Base-by-base conservation (phyloP, 352 stramenopile species). In the Hyaloperonospora brassicae region DNA sequence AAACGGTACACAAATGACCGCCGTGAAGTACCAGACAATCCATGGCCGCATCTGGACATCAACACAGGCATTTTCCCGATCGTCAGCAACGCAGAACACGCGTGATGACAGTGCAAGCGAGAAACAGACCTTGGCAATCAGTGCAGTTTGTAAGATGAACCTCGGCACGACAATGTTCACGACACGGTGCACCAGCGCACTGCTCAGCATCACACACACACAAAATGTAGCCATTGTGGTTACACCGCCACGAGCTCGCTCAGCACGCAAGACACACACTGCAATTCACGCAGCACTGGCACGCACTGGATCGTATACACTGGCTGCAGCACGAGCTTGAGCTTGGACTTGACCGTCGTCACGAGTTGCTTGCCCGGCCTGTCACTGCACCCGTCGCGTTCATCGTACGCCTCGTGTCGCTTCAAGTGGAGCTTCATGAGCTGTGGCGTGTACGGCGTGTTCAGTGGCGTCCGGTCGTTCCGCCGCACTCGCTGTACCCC, bases 371-470 rank as follows among this genome's bases (percentile, higher is more conserved):
- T 66, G 14, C 59, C 55, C 9, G 59, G 60, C 4, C 51, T 47
- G 23, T 67, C 67, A 4, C 43, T 52, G 44, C 62, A 66, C 35
- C 72, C 64, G 27, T 66, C 60, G 3, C 60, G 52, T 50, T 78
- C 53, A 10, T 76, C 59, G 51, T 82, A 73, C 43, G 82, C 77
- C 39, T 84, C 76, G 44, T 89, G 78, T 14, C 66, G 65, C 44
- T 71, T 72, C 41, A 91, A 53, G 30, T 91, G 81, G 41, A 91
- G 57, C 61, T 89, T 89, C 60, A 89, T 80, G n/a, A 91, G 70
- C 42, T 88, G 77, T 34, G 81, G 81, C n/a, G 81, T 91, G 57
- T 86, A 91, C 48, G 81, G 81, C 46, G 81, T 91, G 53, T 91
- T 91, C 6, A 91, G 62, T 45, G 81, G 81, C 61, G 81, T 91